Evolutionary conservation across 139 green algal genomes (phyloP), one percentile per base, ranked within the genome.

Genomic region (Micractinium conductrix): DNA sequence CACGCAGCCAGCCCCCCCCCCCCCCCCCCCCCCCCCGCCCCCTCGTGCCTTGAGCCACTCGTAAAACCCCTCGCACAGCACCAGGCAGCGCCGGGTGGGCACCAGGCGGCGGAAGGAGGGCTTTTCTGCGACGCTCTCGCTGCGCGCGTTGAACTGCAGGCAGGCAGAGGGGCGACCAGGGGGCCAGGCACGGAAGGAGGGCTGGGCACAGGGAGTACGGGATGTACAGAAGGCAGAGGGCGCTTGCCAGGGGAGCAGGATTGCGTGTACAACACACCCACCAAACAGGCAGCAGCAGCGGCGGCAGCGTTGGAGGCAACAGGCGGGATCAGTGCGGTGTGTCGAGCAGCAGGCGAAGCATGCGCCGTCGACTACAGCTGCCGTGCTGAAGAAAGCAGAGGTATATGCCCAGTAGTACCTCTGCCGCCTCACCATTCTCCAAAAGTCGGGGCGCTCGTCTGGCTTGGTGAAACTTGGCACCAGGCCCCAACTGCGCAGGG

Each of bases 61-160:
- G 83, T 96, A 98, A 65, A 98, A 98, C 19, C 93, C 94, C 40
- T 96, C 82, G 2, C 92, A 33, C 30, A 96, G 81, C 37, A 96
- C 91, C 35, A 96, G 83, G 76, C 94, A 96, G 40, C 94, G 90
- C 43, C 85, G 78, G 14, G 55, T 37, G 30, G 65, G 43, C 55
- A 96, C 43, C 68, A 97, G 84, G 0, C 93, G 81, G 9, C 85
- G 89, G 81, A 97, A 97, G 4, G 94, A 84, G 26, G 86, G 58
- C 87, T 95, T 96, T 70, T 94, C 88, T 0, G 75, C 62, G 12
- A 95, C 80, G 3, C 84, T 91, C 84, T 96, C 92, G 60, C 84
- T 90, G 10, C 93, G 71, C 0, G 92, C 90, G 80, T 95, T 96
- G 89, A 94, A 94, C 89, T 92, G 84, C 81, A 85, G 17, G 22